Evolutionary conservation across 805 yeast species (phyloP).

Genomic region (Jamesozyma spencerorum): DNA sequence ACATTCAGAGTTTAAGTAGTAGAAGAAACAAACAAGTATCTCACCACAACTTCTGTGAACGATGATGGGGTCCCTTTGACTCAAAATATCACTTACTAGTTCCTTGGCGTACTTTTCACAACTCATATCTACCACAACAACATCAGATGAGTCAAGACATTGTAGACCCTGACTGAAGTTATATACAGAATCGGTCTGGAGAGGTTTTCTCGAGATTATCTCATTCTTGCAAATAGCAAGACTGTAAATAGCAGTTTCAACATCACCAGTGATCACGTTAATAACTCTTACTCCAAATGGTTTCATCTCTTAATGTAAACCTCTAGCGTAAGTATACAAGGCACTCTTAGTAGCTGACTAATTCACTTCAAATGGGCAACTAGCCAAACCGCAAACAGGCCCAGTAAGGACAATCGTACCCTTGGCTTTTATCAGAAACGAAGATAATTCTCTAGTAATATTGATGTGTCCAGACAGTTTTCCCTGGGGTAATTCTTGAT

Average conservation of each 20-base stretch:
- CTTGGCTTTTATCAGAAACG: constrained; percentile 48
- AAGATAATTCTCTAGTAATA: constrained; percentile 46
- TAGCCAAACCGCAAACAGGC: constrained; percentile 51
- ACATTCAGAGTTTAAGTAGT: constrained; percentile 38
- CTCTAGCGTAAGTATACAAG: constrained; percentile 57
- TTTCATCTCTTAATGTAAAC: constrained; percentile 53
- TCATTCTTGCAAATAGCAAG: constrained; percentile 32
- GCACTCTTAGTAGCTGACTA: constrained; percentile 68
- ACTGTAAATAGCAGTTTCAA: constrained; percentile 49
- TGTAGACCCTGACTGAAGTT: constrained; percentile 41
- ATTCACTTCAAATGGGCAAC: constrained; percentile 60
- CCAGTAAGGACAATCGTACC: constrained; percentile 70
- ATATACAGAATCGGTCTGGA: constrained; percentile 46
- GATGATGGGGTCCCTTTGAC: constrained; percentile 34
- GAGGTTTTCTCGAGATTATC: constrained; percentile 46
- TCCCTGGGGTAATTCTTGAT: constrained; percentile 34
- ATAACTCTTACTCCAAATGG: constrained; percentile 64
- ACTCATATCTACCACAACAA: constrained; percentile 46
- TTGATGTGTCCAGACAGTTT: constrained; percentile 55
- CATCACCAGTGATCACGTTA: constrained; percentile 68
- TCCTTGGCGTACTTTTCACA: constrained; percentile 47
- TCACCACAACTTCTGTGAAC: constrained; percentile 48
- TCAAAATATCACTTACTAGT: constrained; percentile 42
- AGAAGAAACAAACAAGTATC: constrained; percentile 27
- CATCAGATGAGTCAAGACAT: constrained; percentile 41